A percentile compares a stretch with the other conserved stretches of the same genome.
These are phyloP conservation scores for Epichloe brachyelytri DNA, from an alignment of 2,329 filamentous ascomycete genomes.

Conservation along the genomic window DNA sequence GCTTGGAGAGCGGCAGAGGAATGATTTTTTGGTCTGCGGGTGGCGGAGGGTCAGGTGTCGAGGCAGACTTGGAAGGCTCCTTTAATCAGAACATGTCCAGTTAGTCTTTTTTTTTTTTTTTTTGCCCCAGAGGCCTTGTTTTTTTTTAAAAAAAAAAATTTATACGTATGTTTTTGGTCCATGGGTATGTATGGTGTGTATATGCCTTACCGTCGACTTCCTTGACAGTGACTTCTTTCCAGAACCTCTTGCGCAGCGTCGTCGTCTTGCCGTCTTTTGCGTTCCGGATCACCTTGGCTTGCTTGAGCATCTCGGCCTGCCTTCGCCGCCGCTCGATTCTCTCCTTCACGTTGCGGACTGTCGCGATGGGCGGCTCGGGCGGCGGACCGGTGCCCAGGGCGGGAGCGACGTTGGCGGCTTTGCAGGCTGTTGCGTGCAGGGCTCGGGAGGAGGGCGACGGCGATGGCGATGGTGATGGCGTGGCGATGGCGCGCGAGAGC, in stretches of 20 bases:
- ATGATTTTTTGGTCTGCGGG: constrained; percentile 60
- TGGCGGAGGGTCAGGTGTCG: constrained; percentile 71
- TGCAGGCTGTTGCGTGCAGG: constrained; percentile 20
- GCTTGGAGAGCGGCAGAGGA: constrained; percentile 60
- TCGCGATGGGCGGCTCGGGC: constrained; percentile 38
- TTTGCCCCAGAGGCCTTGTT: neutral
- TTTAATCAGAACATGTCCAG: constrained; percentile 8
- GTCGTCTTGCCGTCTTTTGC: constrained; percentile 25
- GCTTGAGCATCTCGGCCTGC: constrained; percentile 42
- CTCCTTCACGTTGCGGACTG: constrained; percentile 25
- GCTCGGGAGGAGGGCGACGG: constrained; percentile 9
- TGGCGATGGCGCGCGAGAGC: constrained; percentile 14
- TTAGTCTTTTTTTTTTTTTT: neutral
- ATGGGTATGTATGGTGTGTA: neutral
- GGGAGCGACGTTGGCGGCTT: constrained; percentile 35
- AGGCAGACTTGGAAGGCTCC: constrained; percentile 52
- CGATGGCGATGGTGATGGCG: neutral
- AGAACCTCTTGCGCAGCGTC: constrained; percentile 61
- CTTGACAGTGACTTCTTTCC: constrained; percentile 67
- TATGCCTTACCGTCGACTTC: constrained; percentile 46
- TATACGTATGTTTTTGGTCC: neutral
- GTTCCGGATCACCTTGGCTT: constrained; percentile 34
- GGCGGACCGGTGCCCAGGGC: constrained; percentile 46
- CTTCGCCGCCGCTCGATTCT: constrained; percentile 37
- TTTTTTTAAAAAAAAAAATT: neutral